These are phyloP conservation scores for Fallopia convolvulus DNA, from an alignment of 148 eudicot species.

Conservation along the genomic window DNA sequence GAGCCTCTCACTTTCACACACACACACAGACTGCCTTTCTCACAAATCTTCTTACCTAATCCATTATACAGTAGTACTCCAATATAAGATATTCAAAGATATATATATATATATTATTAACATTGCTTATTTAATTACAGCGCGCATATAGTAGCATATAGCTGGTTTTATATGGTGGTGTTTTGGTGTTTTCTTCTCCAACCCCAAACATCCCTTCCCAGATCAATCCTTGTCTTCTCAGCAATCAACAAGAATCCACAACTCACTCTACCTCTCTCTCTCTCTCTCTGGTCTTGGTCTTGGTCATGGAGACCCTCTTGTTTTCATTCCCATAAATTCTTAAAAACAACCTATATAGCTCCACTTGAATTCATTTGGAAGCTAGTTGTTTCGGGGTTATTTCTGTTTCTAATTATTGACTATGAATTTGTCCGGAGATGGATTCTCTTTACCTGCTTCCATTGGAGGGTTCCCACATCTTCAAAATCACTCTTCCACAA, in stretches of 20 bases:
- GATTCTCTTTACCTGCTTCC: slow-evolving; percentile 35
- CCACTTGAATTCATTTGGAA: slow-evolving; percentile 26
- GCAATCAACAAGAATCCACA: background rate
- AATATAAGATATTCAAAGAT: too few species aligned
- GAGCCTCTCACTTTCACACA: slow-evolving; percentile 28
- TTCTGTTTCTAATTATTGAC: background rate
- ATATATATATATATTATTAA: too few species aligned
- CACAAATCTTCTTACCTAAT: slow-evolving; percentile 14
- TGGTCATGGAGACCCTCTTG: background rate
- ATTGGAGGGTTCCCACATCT: slow-evolving; percentile 19
- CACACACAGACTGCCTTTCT: background rate
- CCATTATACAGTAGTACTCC: slow-evolving; percentile 11
- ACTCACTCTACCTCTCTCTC: background rate
- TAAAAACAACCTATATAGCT: background rate
- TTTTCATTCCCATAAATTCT: slow-evolving; percentile 20
- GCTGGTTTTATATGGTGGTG: slow-evolving; percentile 15
- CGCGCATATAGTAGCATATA: too few species aligned
- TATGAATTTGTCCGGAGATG: slow-evolving; percentile 25
- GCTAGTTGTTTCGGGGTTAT: slow-evolving; percentile 23
- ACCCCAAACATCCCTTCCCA: slow-evolving; percentile 17
- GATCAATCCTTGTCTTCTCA: background rate
- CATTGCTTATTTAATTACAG: too few species aligned
- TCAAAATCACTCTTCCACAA: background rate
- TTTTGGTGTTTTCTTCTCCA: slow-evolving; percentile 46
- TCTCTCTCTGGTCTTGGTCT: background rate